phyloP scores from a whole-genome alignment of 225 moss, liverwort and hornwort species.

The Polytrichum formosum region DNA sequence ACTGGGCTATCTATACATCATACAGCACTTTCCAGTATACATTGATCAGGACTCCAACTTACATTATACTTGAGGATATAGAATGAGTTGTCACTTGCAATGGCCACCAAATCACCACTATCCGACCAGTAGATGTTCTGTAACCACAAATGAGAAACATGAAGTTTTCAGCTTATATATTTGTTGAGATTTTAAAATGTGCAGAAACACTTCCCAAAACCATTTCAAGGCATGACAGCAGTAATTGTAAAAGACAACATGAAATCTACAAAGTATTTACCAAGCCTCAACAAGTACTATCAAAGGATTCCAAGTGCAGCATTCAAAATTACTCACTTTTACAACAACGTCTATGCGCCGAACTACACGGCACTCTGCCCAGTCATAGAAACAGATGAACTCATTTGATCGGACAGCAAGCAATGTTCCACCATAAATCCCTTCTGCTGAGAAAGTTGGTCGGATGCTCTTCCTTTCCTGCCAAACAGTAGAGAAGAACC shows the following conservation, averaged over 20 bases:
- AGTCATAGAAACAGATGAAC: conserved; percentile 85
- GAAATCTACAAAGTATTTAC: too few relatives aligned
- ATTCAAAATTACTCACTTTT: conserved; percentile 40
- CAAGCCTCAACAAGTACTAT: too few relatives aligned
- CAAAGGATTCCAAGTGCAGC: not conserved
- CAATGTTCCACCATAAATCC: conserved; percentile 70
- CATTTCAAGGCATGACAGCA: too few relatives aligned
- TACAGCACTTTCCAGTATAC: too few relatives aligned
- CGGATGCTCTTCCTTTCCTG: conserved; percentile 85
- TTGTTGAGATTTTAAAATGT: too few relatives aligned
- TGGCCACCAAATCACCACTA: conserved; percentile 78
- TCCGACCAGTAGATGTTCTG: conserved; percentile 97
- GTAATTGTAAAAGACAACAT: too few relatives aligned
- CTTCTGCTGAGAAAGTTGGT: conserved; percentile 81
- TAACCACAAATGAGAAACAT: conserved; percentile 8
- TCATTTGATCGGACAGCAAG: conserved; percentile 76
- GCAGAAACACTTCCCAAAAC: too few relatives aligned
- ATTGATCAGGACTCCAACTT: conserved; percentile 1
- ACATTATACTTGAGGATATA: conserved; percentile 86
- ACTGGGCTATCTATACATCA: too few relatives aligned
- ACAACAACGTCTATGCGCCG: conserved; percentile 82
- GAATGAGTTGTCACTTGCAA: conserved; percentile 84
- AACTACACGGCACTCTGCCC: conserved; percentile 78
- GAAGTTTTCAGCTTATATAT: not conserved
- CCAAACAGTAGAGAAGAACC: not conserved